Evolutionary conservation across 768 basidiomycete genomes (phyloP), one percentile per base, ranked within the genome.

Genomic region (Tephrocybe rancida): DNA sequence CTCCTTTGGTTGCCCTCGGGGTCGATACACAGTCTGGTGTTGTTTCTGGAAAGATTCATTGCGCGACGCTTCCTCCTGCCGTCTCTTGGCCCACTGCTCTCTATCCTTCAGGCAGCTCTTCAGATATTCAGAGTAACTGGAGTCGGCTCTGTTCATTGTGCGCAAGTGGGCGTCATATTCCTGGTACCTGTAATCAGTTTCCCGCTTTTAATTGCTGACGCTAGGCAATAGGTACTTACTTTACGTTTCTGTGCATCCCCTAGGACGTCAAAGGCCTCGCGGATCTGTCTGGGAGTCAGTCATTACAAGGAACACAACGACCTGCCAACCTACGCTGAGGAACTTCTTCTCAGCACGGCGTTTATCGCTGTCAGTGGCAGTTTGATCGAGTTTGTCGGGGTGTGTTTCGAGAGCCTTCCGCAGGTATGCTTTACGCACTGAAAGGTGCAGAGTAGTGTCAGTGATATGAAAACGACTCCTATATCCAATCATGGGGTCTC

Each of bases 331-430:
- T 66, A 87, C 87, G 75, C 78, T 75, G 62, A 80, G 84, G 59
- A 89, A 89, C 56, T 76, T 78, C 34, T 76, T 75, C 61, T 82
- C 80, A 7, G 86, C 82, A 18, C 63, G 71, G 50, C 77, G 74
- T 62, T 79, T 83, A 54, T 82, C 80, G 52, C 73, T 68, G 39
- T 78, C 76, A 38, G 70, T 78, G 7, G 82, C 80, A 26, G 68
- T 68, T 32, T 78, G 83, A 10, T 80, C 80, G 43, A 88, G 79
- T 60, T 87, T 88, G 60, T 89, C 87, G 9, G 87, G 87, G 64
- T 89, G 87, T 1, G 88, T 88, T 65, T 86, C 84, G 24, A 89
- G 72, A 9, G 81, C 86, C 60, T 80, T 83, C 56, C 79, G 80
- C 61, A 80, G 84, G 66, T 88, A 89, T 1, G 85, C 86, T 60